These are phyloP conservation scores for Penicillium canescens DNA, from an alignment of 495 filamentous ascomycete species.

Conservation along the genomic window DNA sequence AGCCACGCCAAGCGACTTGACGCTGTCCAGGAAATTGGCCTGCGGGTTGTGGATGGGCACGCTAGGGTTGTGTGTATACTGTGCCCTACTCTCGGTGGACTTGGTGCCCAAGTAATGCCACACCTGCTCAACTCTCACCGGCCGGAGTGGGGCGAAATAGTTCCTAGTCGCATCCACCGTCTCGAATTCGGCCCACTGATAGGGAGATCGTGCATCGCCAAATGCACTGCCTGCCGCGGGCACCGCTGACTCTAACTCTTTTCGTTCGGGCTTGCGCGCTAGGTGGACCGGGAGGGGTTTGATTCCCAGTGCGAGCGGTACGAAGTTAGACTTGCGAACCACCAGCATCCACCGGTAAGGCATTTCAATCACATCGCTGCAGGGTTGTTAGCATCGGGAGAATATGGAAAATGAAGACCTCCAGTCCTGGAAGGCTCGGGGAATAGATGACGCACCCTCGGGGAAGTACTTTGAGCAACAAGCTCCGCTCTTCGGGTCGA, in stretches of 20 bases:
- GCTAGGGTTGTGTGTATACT: conserved; percentile 82
- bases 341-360: conserved; percentile 57
- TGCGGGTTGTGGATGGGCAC: conserved; percentile 57
- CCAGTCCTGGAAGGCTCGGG: neutral
- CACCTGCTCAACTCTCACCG: conserved; percentile 68
- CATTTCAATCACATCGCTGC: conserved; percentile 53
- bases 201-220: conserved; percentile 53
- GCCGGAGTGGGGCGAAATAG: conserved; percentile 51
- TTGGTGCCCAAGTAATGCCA: conserved; percentile 88
- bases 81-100: conserved; percentile 89
- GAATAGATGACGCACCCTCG: conserved; percentile 64
- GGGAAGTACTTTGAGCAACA: conserved; percentile 83
- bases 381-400: conserved; percentile 10
- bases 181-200: conserved; percentile 84
- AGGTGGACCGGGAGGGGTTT: conserved; percentile 60
- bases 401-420: conserved; percentile 7
- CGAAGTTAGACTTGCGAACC: conserved; percentile 53
- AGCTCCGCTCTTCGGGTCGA: conserved; percentile 57
- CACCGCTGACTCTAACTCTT: conserved; percentile 47
- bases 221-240: conserved; percentile 60
- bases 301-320: conserved; percentile 53
- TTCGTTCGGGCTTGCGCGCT: conserved; percentile 49
- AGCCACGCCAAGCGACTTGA: conserved; percentile 46
- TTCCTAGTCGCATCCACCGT: conserved; percentile 46
- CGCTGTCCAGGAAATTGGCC: conserved; percentile 60